phyloP scores from a whole-genome alignment of 495 filamentous ascomycete species.

The Penicillium bialowiezense region DNA sequence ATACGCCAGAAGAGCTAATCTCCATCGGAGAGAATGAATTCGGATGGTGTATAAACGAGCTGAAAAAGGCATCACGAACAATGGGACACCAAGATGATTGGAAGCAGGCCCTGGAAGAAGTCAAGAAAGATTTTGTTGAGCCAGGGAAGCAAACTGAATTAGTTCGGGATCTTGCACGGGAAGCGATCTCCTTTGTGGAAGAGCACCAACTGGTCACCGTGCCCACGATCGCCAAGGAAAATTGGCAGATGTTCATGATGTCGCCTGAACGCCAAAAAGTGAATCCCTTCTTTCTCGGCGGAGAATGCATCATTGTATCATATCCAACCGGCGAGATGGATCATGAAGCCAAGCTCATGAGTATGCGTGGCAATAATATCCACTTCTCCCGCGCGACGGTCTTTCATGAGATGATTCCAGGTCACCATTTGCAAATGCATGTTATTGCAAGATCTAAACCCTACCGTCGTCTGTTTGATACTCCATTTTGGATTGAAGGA shows the following conservation, averaged over 20 bases:
- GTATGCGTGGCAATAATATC: conserved; percentile 50
- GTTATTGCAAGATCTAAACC: conserved; percentile 37
- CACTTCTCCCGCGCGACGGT: conserved; percentile 51
- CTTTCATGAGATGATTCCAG: conserved; percentile 56
- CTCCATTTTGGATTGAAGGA: conserved; percentile 54
- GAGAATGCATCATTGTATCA: conserved; percentile 43
- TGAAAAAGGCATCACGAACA: conserved; percentile 21
- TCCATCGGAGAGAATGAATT: conserved; percentile 36
- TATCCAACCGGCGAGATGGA: conserved; percentile 46
- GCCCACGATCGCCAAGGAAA: conserved; percentile 44
- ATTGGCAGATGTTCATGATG: conserved; percentile 53
- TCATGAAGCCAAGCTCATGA: conserved; percentile 50
- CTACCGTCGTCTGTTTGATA: conserved; percentile 47
- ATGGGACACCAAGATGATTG: conserved; percentile 35
- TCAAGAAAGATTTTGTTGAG: conserved; percentile 49
- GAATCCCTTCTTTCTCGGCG: conserved; percentile 54
- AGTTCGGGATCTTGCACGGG: conserved; percentile 30
- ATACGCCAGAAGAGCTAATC: no score
- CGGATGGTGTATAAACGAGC: conserved; percentile 20
- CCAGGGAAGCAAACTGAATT: conserved; percentile 46
- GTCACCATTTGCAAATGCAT: conserved; percentile 50
- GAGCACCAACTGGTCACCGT: conserved; percentile 50
- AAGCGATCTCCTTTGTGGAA: conserved; percentile 21
- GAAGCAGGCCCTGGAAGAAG: conserved; percentile 47
- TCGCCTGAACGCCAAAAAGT: conserved; percentile 43